A percentile compares a stretch with the other conserved stretches of the same genome.
phyloP scores from a whole-genome alignment of 225 moss, liverwort and hornwort genomes.

The Pseudoscleropodium purum region DNA sequence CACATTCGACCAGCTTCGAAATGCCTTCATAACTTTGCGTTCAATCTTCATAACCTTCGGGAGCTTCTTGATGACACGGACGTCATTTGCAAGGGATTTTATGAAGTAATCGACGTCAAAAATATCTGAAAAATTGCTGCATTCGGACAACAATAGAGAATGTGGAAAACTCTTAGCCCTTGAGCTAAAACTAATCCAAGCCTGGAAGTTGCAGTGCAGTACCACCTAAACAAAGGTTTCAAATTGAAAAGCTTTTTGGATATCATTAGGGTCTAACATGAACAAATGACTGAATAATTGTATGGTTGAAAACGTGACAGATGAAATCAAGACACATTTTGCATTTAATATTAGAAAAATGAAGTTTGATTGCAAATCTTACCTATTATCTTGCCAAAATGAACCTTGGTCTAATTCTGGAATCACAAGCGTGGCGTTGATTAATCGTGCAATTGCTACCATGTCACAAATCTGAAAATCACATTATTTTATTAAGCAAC shows the following conservation, averaged over 20 bases:
- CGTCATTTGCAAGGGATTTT: conserved; percentile 58
- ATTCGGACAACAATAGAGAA: background rate
- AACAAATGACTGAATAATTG: background rate
- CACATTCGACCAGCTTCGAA: conserved; percentile 79
- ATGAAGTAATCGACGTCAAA: conserved; percentile 88
- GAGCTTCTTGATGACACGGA: conserved; percentile 53
- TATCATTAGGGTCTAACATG: background rate
- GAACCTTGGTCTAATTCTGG: conserved; percentile 86
- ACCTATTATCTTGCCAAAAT: conserved; percentile 99
- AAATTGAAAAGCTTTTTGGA: background rate
- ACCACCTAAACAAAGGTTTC: background rate
- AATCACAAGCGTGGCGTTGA: conserved; percentile 92
- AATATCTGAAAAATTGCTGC: conserved; percentile 96
- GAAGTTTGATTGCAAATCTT: background rate
- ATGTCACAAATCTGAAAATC: conserved; percentile 69
- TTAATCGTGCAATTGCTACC: conserved; percentile 90
- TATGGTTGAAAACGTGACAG: background rate
- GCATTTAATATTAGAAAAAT: background rate
- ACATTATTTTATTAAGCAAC: background rate
- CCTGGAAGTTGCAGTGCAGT: background rate
- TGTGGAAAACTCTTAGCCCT: background rate
- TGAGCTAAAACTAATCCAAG: background rate
- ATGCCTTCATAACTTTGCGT: conserved; percentile 66
- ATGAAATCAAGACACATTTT: background rate
- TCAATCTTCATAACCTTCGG: conserved; percentile 31